Percentiles rank a stretch among this genome's conserved stretches.
phyloP scores from a whole-genome alignment of 169 alveolate species.

The Plasmodium berghei region DNA sequence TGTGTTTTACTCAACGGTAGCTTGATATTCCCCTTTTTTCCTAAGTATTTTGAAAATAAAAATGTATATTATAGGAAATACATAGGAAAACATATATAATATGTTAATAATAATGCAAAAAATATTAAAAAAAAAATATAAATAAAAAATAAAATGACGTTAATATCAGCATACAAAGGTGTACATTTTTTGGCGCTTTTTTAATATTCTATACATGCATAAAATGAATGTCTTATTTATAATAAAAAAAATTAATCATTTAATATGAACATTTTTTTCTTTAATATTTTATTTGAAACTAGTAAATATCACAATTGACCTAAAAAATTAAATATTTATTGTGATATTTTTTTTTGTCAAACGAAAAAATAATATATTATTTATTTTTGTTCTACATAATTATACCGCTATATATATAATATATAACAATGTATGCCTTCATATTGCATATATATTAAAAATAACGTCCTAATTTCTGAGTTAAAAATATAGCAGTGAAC shows the following conservation, averaged over 20 bases:
- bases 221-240: not conserved
- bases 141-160: not conserved
- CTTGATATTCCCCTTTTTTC: conserved; percentile 1
- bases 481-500: not conserved
- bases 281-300: not conserved
- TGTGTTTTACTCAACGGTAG: conserved; percentile 24
- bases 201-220: conserved; percentile 7
- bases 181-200: conserved; percentile 5
- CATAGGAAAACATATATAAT: conserved; percentile 3
- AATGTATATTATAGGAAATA: not conserved
- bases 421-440: not conserved
- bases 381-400: conserved; percentile 6
- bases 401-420: conserved; percentile 3
- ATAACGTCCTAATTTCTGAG: not conserved
- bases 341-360: not conserved
- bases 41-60: not conserved
- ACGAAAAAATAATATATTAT: not conserved
- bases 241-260: not conserved
- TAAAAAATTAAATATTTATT: conserved; percentile 1
- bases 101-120: conserved; percentile 12
- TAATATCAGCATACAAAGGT: too few relatives aligned
- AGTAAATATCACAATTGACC: not conserved
- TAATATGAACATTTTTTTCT: conserved; percentile 10
- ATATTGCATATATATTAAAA: not conserved
- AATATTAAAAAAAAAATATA: conserved; percentile 2